Evolutionary conservation across 352 stramenopile species (phyloP).

Genomic region (Aphanomyces cochlioides): DNA sequence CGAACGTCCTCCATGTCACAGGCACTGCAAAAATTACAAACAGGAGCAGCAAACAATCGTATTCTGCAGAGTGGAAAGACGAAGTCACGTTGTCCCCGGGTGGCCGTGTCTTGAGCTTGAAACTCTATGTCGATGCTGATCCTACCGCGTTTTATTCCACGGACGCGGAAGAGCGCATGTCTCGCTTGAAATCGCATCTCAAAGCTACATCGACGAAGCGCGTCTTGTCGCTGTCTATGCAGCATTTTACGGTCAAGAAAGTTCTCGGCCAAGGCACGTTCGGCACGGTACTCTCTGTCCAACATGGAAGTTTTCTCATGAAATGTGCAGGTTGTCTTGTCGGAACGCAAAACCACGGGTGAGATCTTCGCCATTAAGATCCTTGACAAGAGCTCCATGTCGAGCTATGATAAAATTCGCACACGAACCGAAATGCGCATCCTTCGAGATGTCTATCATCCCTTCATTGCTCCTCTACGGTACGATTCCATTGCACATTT

Average conservation of each 20-base stretch:
- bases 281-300: slow-evolving; percentile 82
- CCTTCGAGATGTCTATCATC: slow-evolving; percentile 86
- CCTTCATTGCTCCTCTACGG: slow-evolving; percentile 89
- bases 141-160: slow-evolving; percentile 69
- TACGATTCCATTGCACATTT: background rate
- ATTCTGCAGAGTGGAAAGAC: slow-evolving; percentile 77
- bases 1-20: slow-evolving; percentile 73
- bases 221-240: slow-evolving; percentile 81
- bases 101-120: slow-evolving; percentile 65
- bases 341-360: slow-evolving; percentile 77
- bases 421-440: slow-evolving; percentile 91
- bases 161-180: slow-evolving; percentile 62
- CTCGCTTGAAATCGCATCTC: slow-evolving; percentile 60
- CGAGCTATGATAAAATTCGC: slow-evolving; percentile 89
- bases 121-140: slow-evolving; percentile 85
- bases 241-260: slow-evolving; percentile 94
- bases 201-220: slow-evolving; percentile 75
- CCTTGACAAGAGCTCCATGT: slow-evolving; percentile 88
- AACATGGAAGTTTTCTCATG: background rate
- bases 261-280: slow-evolving; percentile 94
- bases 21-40: slow-evolving; percentile 77
- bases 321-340: slow-evolving; percentile 50
- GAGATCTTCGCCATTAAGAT: slow-evolving; percentile 92
- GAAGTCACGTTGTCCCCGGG: slow-evolving; percentile 73
- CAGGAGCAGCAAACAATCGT: slow-evolving; percentile 69